Conservation (phyloP, 2,329 filamentous ascomycete genomes). For the Davidsoniella neocaledoniae region DNA sequence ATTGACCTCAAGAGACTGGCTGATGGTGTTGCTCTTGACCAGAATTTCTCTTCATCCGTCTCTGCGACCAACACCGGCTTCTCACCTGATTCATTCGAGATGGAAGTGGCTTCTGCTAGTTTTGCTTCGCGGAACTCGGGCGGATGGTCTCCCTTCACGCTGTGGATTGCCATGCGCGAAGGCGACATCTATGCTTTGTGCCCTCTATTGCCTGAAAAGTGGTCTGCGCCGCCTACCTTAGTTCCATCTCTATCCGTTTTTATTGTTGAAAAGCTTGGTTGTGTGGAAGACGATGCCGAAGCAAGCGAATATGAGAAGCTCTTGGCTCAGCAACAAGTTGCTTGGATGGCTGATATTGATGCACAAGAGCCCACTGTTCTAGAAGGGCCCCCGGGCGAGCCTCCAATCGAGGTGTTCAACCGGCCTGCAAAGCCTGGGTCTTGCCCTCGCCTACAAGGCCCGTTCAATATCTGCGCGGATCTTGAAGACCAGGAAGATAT, state of each 20-base stretch:
- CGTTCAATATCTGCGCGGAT: constrained; percentile 40
- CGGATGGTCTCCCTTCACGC: constrained; percentile 89
- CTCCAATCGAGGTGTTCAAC: constrained; percentile 36
- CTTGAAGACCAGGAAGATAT: constrained; percentile 39
- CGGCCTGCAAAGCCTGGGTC: constrained; percentile 40
- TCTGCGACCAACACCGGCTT: constrained; percentile 64
- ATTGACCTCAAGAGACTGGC: constrained; percentile 80
- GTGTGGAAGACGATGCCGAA: constrained; percentile 41
- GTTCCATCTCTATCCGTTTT: constrained; percentile 71
- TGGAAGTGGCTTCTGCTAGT: constrained; percentile 80
- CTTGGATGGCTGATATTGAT: constrained; percentile 52
- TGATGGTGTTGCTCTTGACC: constrained; percentile 64
- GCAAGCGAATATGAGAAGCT: constrained; percentile 36
- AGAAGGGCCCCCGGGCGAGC: constrained; percentile 32
- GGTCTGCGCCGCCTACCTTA: constrained; percentile 60
- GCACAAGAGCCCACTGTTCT: constrained; percentile 42
- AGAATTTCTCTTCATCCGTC: constrained; percentile 65
- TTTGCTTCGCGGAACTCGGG: constrained; percentile 54
- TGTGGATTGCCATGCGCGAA: constrained; percentile 91
- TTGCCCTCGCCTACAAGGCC: constrained; percentile 44
- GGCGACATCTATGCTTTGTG: constrained; percentile 90
- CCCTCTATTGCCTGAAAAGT: constrained; percentile 72
- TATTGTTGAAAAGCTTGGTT: constrained; percentile 56
- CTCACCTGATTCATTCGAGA: constrained; percentile 77
- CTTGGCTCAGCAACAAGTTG: constrained; percentile 45